Base-by-base conservation (phyloP, 2,329 filamentous ascomycete genomes). In the Fusarium decemcellulare region DNA sequence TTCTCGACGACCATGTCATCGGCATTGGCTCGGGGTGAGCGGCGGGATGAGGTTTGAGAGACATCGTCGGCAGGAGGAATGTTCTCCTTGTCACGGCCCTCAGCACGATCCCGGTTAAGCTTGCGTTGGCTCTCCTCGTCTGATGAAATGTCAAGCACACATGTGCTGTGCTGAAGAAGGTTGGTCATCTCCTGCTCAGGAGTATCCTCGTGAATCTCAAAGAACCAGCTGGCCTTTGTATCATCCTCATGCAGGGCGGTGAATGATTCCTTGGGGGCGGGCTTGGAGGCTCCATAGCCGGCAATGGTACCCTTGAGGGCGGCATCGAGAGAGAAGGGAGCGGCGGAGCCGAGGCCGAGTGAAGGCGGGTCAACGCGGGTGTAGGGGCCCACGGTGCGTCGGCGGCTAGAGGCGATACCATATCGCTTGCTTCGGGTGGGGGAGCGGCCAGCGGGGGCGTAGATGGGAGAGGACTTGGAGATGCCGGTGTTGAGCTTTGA, bases 141-240 rank as follows among this genome's bases (percentile, higher is more conserved):
- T 23, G 93, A 95, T 71, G 90, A 94, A 75, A 98, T 94, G 77
- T 98, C 95, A 5, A 98, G 87, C 0, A 92, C 90, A 68, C 92
- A 91, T 8, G 95, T 95, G 59, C 92, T 92, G 83, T 98, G 95
- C 80, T 98, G 93, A 82, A 98, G 93, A 40, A 97, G 84, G 75
- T 97, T 98, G 74, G 94, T 93, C 81, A 96, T 93, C 77, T 97
- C 92, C 77, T 98, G 93, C 77, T 97, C 93, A 8, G 92, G 89
- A 0, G 93, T 94, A 79, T 99, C 95, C 77, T 97, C 93, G 77
- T 98, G 91, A 75, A 99, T 98, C 63, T 95, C 92, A 77, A 99
- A 98, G 83, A 92, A 92, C 95, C 94, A 98, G 61, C 86, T 86
- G 36, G 89, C 86, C 76, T 92, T 88, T 73, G 86, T 79, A 56